Evolutionary conservation across 2,329 filamentous ascomycete species (phyloP).

Genomic region (Dactylella cylindrospora): DNA sequence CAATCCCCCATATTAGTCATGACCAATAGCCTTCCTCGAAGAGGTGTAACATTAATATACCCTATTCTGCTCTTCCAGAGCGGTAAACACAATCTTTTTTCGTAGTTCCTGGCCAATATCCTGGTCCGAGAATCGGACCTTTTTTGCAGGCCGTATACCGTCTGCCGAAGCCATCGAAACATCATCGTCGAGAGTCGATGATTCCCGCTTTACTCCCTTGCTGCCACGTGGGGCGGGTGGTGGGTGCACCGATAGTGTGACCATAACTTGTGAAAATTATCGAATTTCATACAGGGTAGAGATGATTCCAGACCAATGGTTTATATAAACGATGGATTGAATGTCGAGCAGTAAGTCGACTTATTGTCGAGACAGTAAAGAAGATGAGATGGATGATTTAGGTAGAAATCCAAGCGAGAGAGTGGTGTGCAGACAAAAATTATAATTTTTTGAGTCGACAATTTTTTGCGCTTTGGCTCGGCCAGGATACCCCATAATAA

Average conservation of each 20-base stretch:
- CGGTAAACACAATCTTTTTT: constrained; percentile 28
- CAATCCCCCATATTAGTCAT: too few species aligned
- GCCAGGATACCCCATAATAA: too few species aligned
- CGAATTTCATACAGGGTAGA: constrained; percentile 26
- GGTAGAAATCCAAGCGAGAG: too few species aligned
- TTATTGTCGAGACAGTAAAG: neutral
- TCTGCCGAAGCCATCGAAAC: constrained; percentile 28
- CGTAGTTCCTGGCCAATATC: constrained; percentile 32
- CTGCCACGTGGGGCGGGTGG: constrained; percentile 23
- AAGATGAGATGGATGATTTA: too few species aligned
- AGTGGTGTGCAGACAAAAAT: too few species aligned
- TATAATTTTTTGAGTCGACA: too few species aligned
- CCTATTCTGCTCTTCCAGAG: constrained; percentile 38
- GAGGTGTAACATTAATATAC: too few species aligned
- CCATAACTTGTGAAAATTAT: constrained; percentile 10
- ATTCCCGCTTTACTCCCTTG: constrained; percentile 36
- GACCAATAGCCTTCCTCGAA: too few species aligned
- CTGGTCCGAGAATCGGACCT: constrained; percentile 41
- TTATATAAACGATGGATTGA: neutral
- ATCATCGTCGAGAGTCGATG: constrained; percentile 36
- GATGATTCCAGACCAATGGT: neutral
- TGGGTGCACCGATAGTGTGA: constrained; percentile 32
- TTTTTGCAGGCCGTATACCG: constrained; percentile 26
- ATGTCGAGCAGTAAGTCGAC: constrained; percentile 1
- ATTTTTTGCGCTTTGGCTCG: too few species aligned